A percentile compares a stretch with the other conserved stretches of the same genome.
These are phyloP conservation scores for Marasmius sp. DNA, from an alignment of 1,284 basidiomycete genomes.

Conservation along the genomic window DNA sequence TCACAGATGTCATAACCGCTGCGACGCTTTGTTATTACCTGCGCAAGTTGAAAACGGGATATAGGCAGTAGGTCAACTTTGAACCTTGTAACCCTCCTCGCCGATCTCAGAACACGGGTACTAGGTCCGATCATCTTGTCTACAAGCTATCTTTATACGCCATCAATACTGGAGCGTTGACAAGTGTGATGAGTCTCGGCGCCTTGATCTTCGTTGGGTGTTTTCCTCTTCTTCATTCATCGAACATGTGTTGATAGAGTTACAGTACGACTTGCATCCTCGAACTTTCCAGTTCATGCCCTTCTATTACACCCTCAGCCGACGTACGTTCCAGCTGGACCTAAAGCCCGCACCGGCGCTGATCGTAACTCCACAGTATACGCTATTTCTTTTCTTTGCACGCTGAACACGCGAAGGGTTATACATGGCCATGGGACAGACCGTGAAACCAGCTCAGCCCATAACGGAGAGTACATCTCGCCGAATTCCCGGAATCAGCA, in stretches of 20 bases:
- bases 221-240: background rate
- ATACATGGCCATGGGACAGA: background rate
- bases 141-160: constrained; percentile 2
- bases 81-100: background rate
- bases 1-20: constrained; percentile 13
- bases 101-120: background rate
- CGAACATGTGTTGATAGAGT: background rate
- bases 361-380: background rate
- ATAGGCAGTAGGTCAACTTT: constrained; percentile 2
- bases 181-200: background rate
- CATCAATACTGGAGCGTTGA: background rate
- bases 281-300: background rate
- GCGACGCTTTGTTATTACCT: constrained; percentile 11
- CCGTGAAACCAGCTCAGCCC: background rate
- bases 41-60: constrained; percentile 12
- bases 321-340: background rate
- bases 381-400: background rate
- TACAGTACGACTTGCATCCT: background rate
- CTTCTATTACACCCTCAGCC: background rate
- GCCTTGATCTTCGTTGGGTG: constrained; percentile 1
- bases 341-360: background rate
- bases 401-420: background rate
- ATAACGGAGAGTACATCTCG: background rate
- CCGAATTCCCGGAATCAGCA: background rate
- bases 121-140: constrained; percentile 11